Percentiles rank a stretch among this genome's conserved stretches.
These are phyloP conservation scores for Capronia coronata DNA, from an alignment of 2,329 filamentous ascomycete genomes.

Conservation along the genomic window DNA sequence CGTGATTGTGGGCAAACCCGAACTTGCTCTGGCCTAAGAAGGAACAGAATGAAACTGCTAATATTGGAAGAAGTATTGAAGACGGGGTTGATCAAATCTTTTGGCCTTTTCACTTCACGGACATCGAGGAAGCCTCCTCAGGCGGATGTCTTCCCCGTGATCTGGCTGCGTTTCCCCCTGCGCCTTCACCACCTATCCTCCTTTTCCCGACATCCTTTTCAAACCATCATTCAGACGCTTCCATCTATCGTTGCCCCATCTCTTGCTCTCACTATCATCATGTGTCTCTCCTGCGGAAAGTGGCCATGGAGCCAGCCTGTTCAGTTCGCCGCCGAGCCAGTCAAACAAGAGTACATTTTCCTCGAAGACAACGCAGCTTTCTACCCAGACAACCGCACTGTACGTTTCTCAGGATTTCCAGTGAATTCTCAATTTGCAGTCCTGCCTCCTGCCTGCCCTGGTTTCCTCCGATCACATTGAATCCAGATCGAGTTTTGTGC, in stretches of 20 bases:
- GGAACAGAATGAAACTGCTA: too few species aligned
- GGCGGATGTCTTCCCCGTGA: not conserved
- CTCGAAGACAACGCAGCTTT: conserved; percentile 24
- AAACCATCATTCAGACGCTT: not conserved
- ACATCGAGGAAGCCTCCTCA: not conserved
- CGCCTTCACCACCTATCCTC: not conserved
- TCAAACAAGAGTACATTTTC: conserved; percentile 26
- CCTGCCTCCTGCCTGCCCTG: not conserved
- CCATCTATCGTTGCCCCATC: conserved; percentile 1
- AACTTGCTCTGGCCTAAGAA: too few species aligned
- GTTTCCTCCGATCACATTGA: not conserved
- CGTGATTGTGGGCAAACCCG: too few species aligned
- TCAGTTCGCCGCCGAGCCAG: conserved; percentile 23
- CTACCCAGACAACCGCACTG: conserved; percentile 25
- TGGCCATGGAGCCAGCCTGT: conserved; percentile 27
- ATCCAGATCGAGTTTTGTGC: not conserved
- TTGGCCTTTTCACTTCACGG: not conserved
- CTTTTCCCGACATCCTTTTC: not conserved
- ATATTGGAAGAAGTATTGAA: not conserved
- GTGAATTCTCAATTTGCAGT: conserved; percentile 6
- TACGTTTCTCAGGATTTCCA: conserved; percentile 13
- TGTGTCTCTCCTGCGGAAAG: conserved; percentile 26
- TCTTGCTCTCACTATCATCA: conserved; percentile 17
- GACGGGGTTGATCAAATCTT: not conserved
- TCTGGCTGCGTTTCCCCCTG: not conserved